These are phyloP conservation scores for Metarhizium anisopliae DNA, from an alignment of 2,329 filamentous ascomycete genomes.

Conservation along the genomic window DNA sequence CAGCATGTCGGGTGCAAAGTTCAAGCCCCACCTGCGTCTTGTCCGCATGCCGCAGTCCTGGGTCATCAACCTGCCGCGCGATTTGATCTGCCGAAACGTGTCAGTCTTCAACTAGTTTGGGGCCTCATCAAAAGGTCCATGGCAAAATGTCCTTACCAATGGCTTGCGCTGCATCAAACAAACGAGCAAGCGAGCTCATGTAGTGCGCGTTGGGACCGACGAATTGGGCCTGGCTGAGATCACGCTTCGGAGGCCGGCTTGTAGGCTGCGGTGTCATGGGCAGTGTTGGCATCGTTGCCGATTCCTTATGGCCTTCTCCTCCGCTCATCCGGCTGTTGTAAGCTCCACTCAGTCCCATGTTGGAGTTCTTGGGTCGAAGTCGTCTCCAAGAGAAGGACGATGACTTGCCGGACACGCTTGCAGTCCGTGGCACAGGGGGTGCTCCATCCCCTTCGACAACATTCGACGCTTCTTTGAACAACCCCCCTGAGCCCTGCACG, in stretches of 20 bases:
- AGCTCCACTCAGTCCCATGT: constrained; percentile 44
- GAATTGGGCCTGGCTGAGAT: constrained; percentile 60
- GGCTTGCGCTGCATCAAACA: constrained; percentile 90
- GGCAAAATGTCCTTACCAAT: constrained; percentile 55
- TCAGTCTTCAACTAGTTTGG: background rate
- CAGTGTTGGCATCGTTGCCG: constrained; percentile 57
- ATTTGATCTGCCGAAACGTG: constrained; percentile 65
- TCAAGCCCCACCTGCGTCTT: constrained; percentile 94
- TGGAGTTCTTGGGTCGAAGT: constrained; percentile 81
- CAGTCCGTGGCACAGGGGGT: constrained; percentile 39
- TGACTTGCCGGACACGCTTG: constrained; percentile 59
- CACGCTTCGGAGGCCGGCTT: constrained; percentile 61
- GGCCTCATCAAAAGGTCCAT: background rate
- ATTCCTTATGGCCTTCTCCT: constrained; percentile 19
- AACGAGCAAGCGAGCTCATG: constrained; percentile 78
- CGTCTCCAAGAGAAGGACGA: constrained; percentile 78
- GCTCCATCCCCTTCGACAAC: constrained; percentile 35
- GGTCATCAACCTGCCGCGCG: constrained; percentile 90
- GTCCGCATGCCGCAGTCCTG: constrained; percentile 81
- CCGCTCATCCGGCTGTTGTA: constrained; percentile 28
- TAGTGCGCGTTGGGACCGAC: constrained; percentile 81
- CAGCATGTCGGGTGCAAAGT: constrained; percentile 83
- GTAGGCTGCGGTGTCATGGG: constrained; percentile 64
- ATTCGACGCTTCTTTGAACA: constrained; percentile 63
- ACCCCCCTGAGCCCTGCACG: constrained; percentile 58